Evolutionary conservation across 805 yeast species (phyloP).

Genomic region (Metschnikowia lunata): DNA sequence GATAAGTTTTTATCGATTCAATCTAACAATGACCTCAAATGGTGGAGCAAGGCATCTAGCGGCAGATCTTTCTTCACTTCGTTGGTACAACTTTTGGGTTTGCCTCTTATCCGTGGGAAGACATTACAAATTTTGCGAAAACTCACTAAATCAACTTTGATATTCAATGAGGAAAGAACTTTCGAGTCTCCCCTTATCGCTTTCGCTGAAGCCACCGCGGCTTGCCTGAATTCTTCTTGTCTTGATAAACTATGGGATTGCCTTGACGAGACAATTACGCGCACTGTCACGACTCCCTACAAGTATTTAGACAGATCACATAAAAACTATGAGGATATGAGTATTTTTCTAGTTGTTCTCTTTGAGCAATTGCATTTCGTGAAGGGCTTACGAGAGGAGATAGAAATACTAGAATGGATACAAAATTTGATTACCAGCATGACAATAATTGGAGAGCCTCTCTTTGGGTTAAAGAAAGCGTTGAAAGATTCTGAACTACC

Average conservation of each 20-base stretch:
- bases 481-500: conserved; percentile 8
- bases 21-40: conserved; percentile 62
- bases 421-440: conserved; percentile 43
- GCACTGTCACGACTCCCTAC: conserved; percentile 73
- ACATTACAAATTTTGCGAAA: conserved; percentile 11
- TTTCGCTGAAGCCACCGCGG: conserved; percentile 46
- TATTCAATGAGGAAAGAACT: conserved; percentile 23
- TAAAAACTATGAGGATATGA: conserved; percentile 23
- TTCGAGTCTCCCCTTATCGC: conserved; percentile 53
- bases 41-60: conserved; percentile 61
- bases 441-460: conserved; percentile 57
- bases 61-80: conserved; percentile 65
- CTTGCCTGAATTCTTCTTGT: conserved; percentile 6
- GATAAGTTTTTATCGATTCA: conserved; percentile 53
- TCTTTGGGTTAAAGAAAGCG: conserved; percentile 19
- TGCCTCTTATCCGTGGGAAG: conserved; percentile 9
- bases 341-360: conserved; percentile 34
- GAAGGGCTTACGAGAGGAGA: conserved; percentile 19
- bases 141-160: conserved; percentile 12
- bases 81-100: conserved; percentile 44
- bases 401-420: conserved; percentile 44
- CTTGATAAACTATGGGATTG: conserved; percentile 48
- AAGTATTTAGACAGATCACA: conserved; percentile 66
- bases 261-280: conserved; percentile 70
- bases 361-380: conserved; percentile 69